A percentile compares a stretch with the other conserved stretches of the same genome.
Conservation (phyloP, 2,329 filamentous ascomycete genomes). For the Pezicula rhizophila region DNA sequence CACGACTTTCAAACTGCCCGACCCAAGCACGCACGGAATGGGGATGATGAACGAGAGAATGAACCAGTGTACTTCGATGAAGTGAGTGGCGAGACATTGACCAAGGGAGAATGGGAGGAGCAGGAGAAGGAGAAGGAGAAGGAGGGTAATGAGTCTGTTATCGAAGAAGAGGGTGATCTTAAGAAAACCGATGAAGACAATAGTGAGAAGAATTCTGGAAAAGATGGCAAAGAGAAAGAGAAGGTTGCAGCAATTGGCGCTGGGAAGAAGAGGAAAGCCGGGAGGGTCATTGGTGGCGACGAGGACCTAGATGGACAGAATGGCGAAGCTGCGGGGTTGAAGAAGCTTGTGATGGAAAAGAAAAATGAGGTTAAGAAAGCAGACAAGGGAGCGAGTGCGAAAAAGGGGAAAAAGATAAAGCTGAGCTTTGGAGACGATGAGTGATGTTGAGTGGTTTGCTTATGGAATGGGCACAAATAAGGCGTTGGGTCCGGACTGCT, state of each 20-base stretch:
- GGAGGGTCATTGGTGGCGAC: constrained; percentile 39
- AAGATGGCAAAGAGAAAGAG: constrained; percentile 9
- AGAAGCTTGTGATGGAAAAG: not conserved
- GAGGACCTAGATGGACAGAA: constrained; percentile 15
- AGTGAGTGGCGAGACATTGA: constrained; percentile 51
- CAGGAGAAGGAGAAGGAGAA: constrained; percentile 26
- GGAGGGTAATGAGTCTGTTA: constrained; percentile 9
- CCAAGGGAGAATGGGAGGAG: constrained; percentile 29
- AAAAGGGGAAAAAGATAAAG: constrained; percentile 55
- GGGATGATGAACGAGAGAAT: constrained; percentile 69
- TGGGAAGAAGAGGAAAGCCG: constrained; percentile 49
- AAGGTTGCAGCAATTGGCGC: constrained; percentile 36
- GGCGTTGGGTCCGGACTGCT: not conserved
- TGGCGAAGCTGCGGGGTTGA: constrained; percentile 5
- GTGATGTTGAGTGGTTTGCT: constrained; percentile 6
- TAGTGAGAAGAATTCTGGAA: constrained; percentile 19
- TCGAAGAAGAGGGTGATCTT: not conserved
- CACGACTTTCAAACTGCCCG: constrained; percentile 29
- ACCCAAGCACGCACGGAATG: constrained; percentile 45
- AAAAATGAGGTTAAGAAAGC: not conserved
- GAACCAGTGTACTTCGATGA: constrained; percentile 71
- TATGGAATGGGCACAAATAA: not conserved
- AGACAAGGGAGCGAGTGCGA: constrained; percentile 11
- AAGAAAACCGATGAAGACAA: constrained; percentile 18
- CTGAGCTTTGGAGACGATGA: constrained; percentile 62